phyloP scores from a whole-genome alignment of 139 green algal species.

The Ettlia oleoabundans region DNA sequence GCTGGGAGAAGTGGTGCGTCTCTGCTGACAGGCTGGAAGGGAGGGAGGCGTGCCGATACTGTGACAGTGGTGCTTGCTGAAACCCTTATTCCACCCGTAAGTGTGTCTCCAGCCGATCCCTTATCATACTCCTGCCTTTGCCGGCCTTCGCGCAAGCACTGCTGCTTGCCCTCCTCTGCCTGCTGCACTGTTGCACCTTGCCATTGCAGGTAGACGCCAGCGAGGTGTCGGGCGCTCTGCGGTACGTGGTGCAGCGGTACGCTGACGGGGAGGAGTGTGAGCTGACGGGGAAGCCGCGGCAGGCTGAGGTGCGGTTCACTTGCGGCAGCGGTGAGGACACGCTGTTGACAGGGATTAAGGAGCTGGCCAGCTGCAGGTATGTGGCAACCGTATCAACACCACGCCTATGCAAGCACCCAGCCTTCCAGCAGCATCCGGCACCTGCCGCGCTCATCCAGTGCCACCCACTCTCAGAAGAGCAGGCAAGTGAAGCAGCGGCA shows the following conservation, averaged over 20 bases:
- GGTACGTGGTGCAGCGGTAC: constrained; percentile 75
- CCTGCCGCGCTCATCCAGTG: constrained; percentile 30
- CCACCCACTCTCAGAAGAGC: background rate
- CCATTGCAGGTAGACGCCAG: constrained; percentile 47
- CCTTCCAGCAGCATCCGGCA: constrained; percentile 45
- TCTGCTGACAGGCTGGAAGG: no score
- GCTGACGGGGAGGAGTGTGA: constrained; percentile 69
- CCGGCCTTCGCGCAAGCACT: no score
- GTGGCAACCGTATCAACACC: constrained; percentile 71
- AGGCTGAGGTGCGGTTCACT: constrained; percentile 74
- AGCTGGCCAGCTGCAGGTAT: constrained; percentile 86
- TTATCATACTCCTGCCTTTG: no score
- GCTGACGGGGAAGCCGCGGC: constrained; percentile 57
- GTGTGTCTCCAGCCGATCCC: no score
- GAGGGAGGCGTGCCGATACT: no score
- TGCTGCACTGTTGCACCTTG: constrained; percentile 4
- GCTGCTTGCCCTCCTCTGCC: no score
- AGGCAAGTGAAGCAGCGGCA: background rate
- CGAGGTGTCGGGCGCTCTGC: constrained; percentile 40
- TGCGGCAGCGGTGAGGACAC: constrained; percentile 46
- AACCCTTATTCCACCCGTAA: no score
- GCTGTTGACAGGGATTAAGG: constrained; percentile 64
- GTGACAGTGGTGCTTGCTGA: no score
- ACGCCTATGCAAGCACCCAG: constrained; percentile 77
- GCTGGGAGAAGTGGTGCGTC: no score